These are phyloP conservation scores for Schwanniomyces pseudopolymorphus DNA, from an alignment of 805 yeast genomes.

Conservation along the genomic window DNA sequence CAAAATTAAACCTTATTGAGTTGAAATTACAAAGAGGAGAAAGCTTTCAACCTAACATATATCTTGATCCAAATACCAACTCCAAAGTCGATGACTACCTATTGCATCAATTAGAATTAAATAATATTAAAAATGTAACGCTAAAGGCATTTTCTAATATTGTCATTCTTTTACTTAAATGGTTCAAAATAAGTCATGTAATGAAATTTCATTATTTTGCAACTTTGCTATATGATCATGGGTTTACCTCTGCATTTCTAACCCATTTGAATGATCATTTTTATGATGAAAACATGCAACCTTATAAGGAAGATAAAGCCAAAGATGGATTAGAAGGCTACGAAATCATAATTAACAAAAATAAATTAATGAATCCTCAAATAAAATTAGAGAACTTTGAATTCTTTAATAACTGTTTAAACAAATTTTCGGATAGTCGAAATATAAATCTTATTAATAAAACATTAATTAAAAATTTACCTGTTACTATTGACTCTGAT, in stretches of 20 bases:
- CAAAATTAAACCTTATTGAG: constrained; percentile 34
- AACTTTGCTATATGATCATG: constrained; percentile 72
- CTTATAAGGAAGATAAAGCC: constrained; percentile 7
- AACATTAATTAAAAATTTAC: constrained; percentile 25
- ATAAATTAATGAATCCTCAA: constrained; percentile 39
- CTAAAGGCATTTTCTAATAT: constrained; percentile 59
- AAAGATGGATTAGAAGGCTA: constrained; percentile 20
- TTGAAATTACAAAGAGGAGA: constrained; percentile 33
- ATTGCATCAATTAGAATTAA: constrained; percentile 50
- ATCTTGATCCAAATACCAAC: constrained; percentile 11
- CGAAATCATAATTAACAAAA: constrained; percentile 35
- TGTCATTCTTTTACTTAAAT: constrained; percentile 53
- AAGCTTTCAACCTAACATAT: constrained; percentile 10
- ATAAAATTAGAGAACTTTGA: constrained; percentile 30
- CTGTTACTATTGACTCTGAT: constrained; percentile 22
- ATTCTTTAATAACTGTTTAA: constrained; percentile 38
- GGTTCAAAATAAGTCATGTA: constrained; percentile 80
- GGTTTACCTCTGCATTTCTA: constrained; percentile 40
- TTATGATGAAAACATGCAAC: constrained; percentile 34
- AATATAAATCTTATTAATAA: constrained; percentile 30
- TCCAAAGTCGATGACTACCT: constrained; percentile 22
- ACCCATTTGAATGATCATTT: constrained; percentile 36
- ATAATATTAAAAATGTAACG: constrained; percentile 61
- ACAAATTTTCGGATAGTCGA: constrained; percentile 11
- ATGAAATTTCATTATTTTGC: constrained; percentile 75